Base-by-base conservation (phyloP, 1,139 yeast species). In the Taphrina sp. region DNA sequence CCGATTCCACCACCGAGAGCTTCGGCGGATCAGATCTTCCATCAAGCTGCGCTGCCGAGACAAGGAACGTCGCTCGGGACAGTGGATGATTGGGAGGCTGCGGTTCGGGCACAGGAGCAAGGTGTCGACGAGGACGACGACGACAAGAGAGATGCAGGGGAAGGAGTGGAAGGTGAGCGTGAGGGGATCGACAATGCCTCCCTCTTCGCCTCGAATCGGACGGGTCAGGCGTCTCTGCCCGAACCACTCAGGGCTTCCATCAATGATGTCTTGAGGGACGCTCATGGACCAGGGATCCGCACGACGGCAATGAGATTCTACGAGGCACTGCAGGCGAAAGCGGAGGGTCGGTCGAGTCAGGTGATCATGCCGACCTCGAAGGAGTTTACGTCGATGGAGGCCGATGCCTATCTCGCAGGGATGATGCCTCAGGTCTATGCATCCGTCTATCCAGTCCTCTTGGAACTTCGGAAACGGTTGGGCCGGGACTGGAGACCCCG, bases 391-490 rank as follows among this genome's bases (percentile, higher is more conserved):
- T 19, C 28, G 19, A 35, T 35, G 20, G 54, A 56, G 23, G 51
- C 37, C 8, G 95, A 90, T 68, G 81, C 94, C 1, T 86, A 85
- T 61, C 80, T 92, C 36, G 92, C 88, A 0, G 84, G 92, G 0
- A 74, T 85, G n/a, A 88, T 92, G 65, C 72, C 87, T 8, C 96
- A 87, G 64, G 86, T 88, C 66, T 92, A 87, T 66, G 85, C 90
- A 1, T 79, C 89, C 34, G 71, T 81, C 1, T 75, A 75, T 59
- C 87, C 83, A 61, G 88, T 83, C 0, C 70, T 92, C 44, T 67
- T 70, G 29, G 97, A 92, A 64, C 71, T 89, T 36, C 75, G 79
- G 61, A 77, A 78, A 51, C 73, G 94, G 52, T 60, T 66, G 49
- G 77, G 77, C 0, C 66, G 66, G 1, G 74, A 70, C 0, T 87